phyloP scores from a whole-genome alignment of 805 yeast species.

The Zygosaccharomyces lentus region DNA sequence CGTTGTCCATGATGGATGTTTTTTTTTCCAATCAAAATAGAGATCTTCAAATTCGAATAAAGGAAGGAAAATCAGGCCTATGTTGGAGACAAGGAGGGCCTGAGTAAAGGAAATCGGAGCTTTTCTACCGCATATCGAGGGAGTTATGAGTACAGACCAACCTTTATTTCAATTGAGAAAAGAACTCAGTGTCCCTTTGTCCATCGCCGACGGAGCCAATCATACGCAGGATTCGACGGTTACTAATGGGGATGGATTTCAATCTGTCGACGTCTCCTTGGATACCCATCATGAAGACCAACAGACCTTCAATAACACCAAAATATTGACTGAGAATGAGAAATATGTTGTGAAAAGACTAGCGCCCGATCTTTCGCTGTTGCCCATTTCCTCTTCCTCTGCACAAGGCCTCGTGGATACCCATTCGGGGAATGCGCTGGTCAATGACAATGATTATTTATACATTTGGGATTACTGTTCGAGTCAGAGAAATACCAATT shows the following conservation, averaged over 20 bases:
- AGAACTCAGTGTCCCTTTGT: constrained; percentile 32
- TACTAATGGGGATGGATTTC: constrained; percentile 9
- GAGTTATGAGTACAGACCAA: constrained; percentile 9
- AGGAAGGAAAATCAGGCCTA: neutral
- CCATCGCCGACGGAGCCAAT: constrained; percentile 15
- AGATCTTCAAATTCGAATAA: neutral
- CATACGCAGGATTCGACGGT: constrained; percentile 4
- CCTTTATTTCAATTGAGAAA: constrained; percentile 33
- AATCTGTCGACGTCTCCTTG: constrained; percentile 10
- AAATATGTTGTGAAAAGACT: constrained; percentile 27
- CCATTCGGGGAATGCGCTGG: constrained; percentile 45
- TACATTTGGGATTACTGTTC: constrained; percentile 68
- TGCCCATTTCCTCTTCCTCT: constrained; percentile 9
- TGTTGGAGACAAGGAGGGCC: neutral
- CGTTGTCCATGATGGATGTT: constrained; percentile 1
- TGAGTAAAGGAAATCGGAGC: neutral
- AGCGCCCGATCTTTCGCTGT: constrained; percentile 18
- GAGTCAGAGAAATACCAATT: constrained; percentile 51
- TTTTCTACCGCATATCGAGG: neutral
- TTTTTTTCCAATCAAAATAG: neutral
- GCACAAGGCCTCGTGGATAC: constrained; percentile 44
- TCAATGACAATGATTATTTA: constrained; percentile 47
- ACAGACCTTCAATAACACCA: constrained; percentile 12
- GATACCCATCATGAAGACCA: constrained; percentile 8
- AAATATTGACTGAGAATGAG: constrained; percentile 31